Evolutionary conservation across 2,329 filamentous ascomycete species (phyloP), one percentile per base, ranked within the genome.

Genomic region (Fusarium keratoplasticum): DNA sequence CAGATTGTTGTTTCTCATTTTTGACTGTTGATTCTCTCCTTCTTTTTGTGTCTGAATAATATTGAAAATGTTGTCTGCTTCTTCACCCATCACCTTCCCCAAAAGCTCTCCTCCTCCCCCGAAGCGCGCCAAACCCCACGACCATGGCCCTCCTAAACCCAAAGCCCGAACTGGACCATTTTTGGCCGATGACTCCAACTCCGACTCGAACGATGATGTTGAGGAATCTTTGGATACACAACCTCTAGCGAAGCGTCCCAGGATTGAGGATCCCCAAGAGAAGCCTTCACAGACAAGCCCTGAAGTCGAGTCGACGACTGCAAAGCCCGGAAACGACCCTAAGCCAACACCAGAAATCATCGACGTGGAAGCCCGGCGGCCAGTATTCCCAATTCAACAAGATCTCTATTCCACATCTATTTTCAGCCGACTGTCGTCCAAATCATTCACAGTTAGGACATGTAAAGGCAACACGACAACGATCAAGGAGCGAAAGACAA

Each of bases 11-110:
- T 70, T 44, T 42, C 38, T 55, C 36, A 64, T 22, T 60, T 60
- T 58, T 27, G 50, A 18, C 36, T 50, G 31, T 42, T 9, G 64
- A 47, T 31, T 14, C 29, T 35, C 22, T 25, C 10, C 16, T 20
- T 55, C 38, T 47, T 38, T 27, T 40, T 5, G 60, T 63, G 20
- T 36, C 14, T 55, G 50, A 14, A 64, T 14, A 22, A 20, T 20
- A 31, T 9, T 31, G 68, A 84, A 76, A 50, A 93, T 93, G 90
- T 83, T 89, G 29, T 85, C 87, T 40, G 85, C 88, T 42, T 92
- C 91, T 8, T 91, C 91, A 16, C 89, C 91, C 3, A 81, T 91
- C 22, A 78, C 84, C 29, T 89, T 89, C 68, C 89, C 89, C 3
- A 81, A 84, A 8, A 89, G 85, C 77, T 89, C 89, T 27, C 75